Evolutionary conservation across 305 asterid genomes (phyloP).

Genomic region (Solanum aculeatissimum): DNA sequence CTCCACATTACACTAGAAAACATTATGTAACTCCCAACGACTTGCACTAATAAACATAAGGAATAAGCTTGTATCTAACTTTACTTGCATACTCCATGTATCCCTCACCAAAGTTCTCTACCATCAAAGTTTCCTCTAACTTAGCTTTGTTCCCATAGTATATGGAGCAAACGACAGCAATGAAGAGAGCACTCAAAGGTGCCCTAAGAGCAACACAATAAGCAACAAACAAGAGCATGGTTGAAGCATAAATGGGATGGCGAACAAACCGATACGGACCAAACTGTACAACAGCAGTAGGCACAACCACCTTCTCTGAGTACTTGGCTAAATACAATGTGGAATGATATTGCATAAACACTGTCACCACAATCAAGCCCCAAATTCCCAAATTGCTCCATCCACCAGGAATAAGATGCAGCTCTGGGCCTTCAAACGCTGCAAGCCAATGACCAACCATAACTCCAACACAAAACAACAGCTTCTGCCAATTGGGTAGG

Average conservation of each 20-base stretch:
- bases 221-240: constrained; percentile 67
- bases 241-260: constrained; percentile 90
- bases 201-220: constrained; percentile 74
- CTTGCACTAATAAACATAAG: constrained; percentile 61
- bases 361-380: constrained; percentile 39
- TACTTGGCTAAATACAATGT: constrained; percentile 79
- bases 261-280: constrained; percentile 86
- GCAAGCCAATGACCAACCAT: constrained; percentile 76
- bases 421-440: constrained; percentile 74
- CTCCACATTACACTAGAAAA: background rate
- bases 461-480: constrained; percentile 53
- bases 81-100: constrained; percentile 46
- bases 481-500: constrained; percentile 55
- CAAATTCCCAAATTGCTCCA: constrained; percentile 54
- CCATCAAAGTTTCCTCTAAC: constrained; percentile 72
- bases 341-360: constrained; percentile 74
- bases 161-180: constrained; percentile 36
- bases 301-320: constrained; percentile 90
- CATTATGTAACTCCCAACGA: background rate
- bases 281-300: constrained; percentile 83
- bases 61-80: constrained; percentile 70
- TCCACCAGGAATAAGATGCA: constrained; percentile 80
- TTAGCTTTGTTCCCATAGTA: constrained; percentile 71
- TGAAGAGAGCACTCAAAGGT: constrained; percentile 45
- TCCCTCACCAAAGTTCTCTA: constrained; percentile 58